Base-by-base conservation (phyloP, 352 stramenopile species). In the Pythium grandisporangium region DNA sequence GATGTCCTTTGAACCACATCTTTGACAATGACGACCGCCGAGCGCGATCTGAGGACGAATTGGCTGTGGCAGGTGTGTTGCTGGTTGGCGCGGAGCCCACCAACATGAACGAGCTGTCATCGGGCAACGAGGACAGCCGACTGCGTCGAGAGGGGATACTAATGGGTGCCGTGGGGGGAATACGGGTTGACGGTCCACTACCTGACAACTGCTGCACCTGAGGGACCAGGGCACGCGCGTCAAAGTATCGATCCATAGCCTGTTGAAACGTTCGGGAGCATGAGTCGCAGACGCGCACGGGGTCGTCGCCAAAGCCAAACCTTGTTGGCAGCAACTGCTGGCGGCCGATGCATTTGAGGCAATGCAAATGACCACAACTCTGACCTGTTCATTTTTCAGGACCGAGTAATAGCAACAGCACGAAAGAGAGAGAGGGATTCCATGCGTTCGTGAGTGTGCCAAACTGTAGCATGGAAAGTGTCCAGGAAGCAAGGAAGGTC, bases 251-350 rank as follows among this genome's bases (percentile, higher is more conserved):
- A 34, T 87, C 73, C 25, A 85, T 49, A 17, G 76, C 70, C 24
- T 64, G 69, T 42, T 87, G 73, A 17, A 90, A 74, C 73, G 70
- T 87, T n/a, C 27, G 27, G 1, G 52, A 52, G 52, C 76, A 90
- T 17, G 59, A 39, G 25, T 87, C 69, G 45, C 76, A 90, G 1
- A 74, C 61, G 2, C 71, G 68, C 34, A 83, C 58, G 0, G 64
- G 41, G 2, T 70, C 54, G 27, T 83, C 51, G 6, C 54, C 51
- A 39, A 72, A 67, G 6, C 73, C 76, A 58, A 87, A 90, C 49
- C 55, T 52, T 20, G 51, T 53, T 5, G 73, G 77, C 37, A 91
- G 45, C 17, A 81, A 40, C 30, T 84, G 53, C 16, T 66, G 65
- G 22, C 67, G 61, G 10, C 72, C 65, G 5, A 70, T 54, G 30